These are phyloP conservation scores for Beta vulgaris DNA, from an alignment of 148 eudicot genomes.

Conservation along the genomic window DNA sequence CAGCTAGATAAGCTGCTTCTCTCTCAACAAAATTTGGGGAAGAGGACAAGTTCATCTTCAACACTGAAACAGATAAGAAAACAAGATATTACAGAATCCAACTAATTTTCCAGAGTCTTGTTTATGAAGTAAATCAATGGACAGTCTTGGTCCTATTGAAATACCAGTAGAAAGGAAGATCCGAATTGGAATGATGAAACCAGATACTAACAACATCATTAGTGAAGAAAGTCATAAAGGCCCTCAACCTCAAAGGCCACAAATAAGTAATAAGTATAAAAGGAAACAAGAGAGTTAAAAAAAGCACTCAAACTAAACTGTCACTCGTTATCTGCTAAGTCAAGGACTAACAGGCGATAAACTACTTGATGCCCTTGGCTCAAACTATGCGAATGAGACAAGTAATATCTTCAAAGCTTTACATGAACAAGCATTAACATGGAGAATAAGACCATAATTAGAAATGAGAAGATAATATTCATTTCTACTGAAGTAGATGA, in stretches of 20 bases:
- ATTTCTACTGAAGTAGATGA: neutral
- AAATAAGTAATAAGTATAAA: neutral
- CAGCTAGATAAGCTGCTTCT: conserved; percentile 80
- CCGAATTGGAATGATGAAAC: too few relatives aligned
- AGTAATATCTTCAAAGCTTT: neutral
- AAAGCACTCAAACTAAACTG: neutral
- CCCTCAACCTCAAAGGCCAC: neutral
- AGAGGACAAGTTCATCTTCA: conserved; percentile 36
- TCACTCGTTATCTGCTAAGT: neutral
- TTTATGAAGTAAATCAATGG: neutral
- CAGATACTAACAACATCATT: neutral
- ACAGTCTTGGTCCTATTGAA: too few relatives aligned
- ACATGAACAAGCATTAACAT: neutral
- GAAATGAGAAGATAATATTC: neutral
- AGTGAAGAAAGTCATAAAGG: too few relatives aligned
- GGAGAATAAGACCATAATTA: neutral
- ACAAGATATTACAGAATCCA: neutral
- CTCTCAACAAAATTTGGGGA: conserved; percentile 59
- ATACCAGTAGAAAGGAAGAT: too few relatives aligned
- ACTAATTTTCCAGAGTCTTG: neutral
- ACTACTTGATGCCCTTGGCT: neutral
- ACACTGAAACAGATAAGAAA: conserved; percentile 32
- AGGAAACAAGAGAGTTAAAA: neutral
- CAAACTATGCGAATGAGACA: neutral
- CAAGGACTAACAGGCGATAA: neutral